A percentile compares a stretch with the other conserved stretches of the same genome.
These are phyloP conservation scores for Cryomyces antarcticus DNA, from an alignment of 495 filamentous ascomycete species.

Conservation along the genomic window DNA sequence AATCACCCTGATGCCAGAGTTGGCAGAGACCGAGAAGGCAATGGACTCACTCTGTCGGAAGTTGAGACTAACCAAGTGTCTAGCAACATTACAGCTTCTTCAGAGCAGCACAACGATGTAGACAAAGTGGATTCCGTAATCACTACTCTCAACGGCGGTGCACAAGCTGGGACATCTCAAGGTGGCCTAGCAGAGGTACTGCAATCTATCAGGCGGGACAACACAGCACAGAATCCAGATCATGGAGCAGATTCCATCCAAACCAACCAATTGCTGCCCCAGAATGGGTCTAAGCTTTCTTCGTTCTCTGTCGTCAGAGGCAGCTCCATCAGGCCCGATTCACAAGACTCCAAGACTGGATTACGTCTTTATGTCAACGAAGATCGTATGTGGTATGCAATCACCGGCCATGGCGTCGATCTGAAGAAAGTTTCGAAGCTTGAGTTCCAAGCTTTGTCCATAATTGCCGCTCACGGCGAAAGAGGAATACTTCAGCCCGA, in stretches of 20 bases:
- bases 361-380: slow-evolving; percentile 36
- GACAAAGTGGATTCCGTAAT: slow-evolving; percentile 2
- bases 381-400: slow-evolving; percentile 51
- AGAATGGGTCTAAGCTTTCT: background rate
- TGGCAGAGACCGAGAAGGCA: slow-evolving; percentile 21
- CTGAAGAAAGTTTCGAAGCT: slow-evolving; percentile 39
- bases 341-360: slow-evolving; percentile 1
- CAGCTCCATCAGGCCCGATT: background rate
- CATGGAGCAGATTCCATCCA: background rate
- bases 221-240: no score
- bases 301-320: background rate
- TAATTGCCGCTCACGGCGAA: slow-evolving; percentile 52
- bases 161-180: background rate
- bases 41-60: slow-evolving; percentile 26
- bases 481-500: slow-evolving; percentile 64
- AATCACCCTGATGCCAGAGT: slow-evolving; percentile 32
- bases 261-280: background rate
- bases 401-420: slow-evolving; percentile 66
- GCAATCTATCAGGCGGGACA: no score
- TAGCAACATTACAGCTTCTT: slow-evolving; percentile 1
- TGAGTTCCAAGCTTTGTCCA: slow-evolving; percentile 57
- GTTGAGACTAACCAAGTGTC: slow-evolving; percentile 12
- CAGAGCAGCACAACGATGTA: background rate
- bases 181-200: background rate
- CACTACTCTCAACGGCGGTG: background rate